phyloP scores from a whole-genome alignment of 108 stramenopile species.

The Cyclotella cryptica region DNA sequence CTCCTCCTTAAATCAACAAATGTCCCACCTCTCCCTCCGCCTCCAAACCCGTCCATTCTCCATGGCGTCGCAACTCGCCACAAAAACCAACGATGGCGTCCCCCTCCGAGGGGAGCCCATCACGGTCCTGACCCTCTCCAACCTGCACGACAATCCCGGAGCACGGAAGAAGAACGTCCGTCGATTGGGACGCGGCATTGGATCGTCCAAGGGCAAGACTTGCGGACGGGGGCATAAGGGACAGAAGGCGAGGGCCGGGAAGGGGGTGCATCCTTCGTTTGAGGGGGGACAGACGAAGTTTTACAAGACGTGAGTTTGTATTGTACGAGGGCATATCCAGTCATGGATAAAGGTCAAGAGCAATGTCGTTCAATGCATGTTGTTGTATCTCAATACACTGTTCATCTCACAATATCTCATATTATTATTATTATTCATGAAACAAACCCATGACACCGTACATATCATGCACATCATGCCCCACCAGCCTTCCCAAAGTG shows the following conservation, averaged over 20 bases:
- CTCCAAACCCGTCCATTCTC: not conserved
- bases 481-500: conserved; percentile 85
- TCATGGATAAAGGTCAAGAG: too few relatives aligned
- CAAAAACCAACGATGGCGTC: not conserved
- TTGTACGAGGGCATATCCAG: too few relatives aligned
- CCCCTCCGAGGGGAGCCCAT: conserved; percentile 53
- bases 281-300: conserved; percentile 99
- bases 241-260: conserved; percentile 89
- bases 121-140: conserved; percentile 74
- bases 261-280: conserved; percentile 85
- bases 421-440: too few relatives aligned
- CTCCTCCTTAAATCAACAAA: not conserved
- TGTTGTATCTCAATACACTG: too few relatives aligned
- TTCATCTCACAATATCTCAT: too few relatives aligned
- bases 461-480: too few relatives aligned
- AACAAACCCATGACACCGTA: too few relatives aligned
- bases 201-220: conserved; percentile 96
- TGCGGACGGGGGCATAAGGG: conserved; percentile 97
- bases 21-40: conserved; percentile 2
- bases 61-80: not conserved
- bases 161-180: conserved; percentile 71
- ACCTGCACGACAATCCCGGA: conserved; percentile 86
- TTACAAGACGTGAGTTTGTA: conserved; percentile 61
- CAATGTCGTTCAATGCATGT: too few relatives aligned
- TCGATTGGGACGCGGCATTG: conserved; percentile 97